phyloP scores from a whole-genome alignment of 805 yeast species.

The Brettanomyces nanus region DNA sequence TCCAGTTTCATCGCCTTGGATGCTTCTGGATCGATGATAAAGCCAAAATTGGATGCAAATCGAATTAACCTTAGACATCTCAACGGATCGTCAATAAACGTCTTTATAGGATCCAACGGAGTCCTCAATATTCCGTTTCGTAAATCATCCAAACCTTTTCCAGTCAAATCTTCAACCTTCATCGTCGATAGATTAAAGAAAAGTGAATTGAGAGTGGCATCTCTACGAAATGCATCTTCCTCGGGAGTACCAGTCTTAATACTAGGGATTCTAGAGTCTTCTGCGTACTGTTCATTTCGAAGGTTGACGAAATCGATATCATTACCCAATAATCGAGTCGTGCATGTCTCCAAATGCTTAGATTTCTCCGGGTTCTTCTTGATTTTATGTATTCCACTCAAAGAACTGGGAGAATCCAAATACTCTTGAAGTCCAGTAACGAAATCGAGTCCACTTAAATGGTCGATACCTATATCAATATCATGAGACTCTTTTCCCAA shows the following conservation, averaged over 20 bases:
- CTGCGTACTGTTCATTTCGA: conserved; percentile 78
- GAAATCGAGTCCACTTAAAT: conserved; percentile 77
- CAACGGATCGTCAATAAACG: conserved; percentile 91
- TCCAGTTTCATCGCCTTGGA: conserved; percentile 54
- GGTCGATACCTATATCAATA: conserved; percentile 85
- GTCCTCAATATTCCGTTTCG: conserved; percentile 67
- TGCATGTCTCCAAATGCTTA: conserved; percentile 94
- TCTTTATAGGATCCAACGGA: conserved; percentile 76
- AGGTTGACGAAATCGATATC: conserved; percentile 92
- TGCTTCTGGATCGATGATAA: conserved; percentile 52
- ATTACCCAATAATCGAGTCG: conserved; percentile 74
- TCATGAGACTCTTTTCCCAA: conserved; percentile 77
- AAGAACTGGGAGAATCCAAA: conserved; percentile 19
- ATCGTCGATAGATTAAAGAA: conserved; percentile 72
- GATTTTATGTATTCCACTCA: conserved; percentile 60
- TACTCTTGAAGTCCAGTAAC: conserved; percentile 58
- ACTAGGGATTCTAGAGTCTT: conserved; percentile 76
- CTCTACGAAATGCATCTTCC: conserved; percentile 88
- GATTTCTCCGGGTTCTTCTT: conserved; percentile 92
- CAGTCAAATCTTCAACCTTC: conserved; percentile 79
- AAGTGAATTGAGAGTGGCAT: conserved; percentile 89
- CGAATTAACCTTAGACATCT: conserved; percentile 79
- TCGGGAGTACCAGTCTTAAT: conserved; percentile 82
- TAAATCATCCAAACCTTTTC: conserved; percentile 66
- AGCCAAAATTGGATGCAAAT: conserved; percentile 75